Evolutionary conservation across 2,329 filamentous ascomycete species (phyloP).

Genomic region (Stagonosporopsis rhizophila): DNA sequence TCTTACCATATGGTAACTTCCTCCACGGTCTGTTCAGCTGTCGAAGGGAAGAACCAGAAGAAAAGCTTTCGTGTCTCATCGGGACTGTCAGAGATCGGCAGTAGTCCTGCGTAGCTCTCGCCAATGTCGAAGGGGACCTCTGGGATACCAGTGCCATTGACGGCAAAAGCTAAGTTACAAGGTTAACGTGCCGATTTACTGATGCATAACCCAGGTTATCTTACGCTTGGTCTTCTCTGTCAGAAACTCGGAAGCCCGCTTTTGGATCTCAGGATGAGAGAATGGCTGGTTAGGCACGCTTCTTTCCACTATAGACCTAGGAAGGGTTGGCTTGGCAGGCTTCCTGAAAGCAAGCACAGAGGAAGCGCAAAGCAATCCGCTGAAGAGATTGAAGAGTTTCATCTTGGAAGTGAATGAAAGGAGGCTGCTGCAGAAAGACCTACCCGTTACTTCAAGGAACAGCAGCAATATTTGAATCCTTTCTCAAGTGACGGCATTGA

Average conservation of each 20-base stretch:
- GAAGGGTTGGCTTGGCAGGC: constrained; percentile 37
- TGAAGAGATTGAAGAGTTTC: constrained; percentile 41
- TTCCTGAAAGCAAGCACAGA: constrained; percentile 39
- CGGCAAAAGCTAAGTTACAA: constrained; percentile 62
- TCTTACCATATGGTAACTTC: constrained; percentile 66
- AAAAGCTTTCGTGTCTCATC: constrained; percentile 63
- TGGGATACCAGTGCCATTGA: constrained; percentile 70
- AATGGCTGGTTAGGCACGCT: constrained; percentile 36
- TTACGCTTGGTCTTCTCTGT: constrained; percentile 45
- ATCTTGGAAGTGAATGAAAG: constrained; percentile 30
- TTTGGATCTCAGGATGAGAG: constrained; percentile 43
- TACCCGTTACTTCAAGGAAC: not conserved
- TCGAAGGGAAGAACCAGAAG: constrained; percentile 71
- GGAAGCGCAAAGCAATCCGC: constrained; percentile 40
- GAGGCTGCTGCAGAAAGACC: constrained; percentile 11
- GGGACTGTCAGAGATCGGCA: constrained; percentile 62
- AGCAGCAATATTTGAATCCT: constrained; percentile 29
- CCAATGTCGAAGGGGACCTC: constrained; percentile 73
- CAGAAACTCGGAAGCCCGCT: constrained; percentile 40
- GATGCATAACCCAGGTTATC: not conserved
- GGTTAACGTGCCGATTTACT: constrained; percentile 16
- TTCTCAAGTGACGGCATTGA: constrained; percentile 19
- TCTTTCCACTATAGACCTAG: constrained; percentile 38
- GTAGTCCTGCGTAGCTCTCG: constrained; percentile 68
- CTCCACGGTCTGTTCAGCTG: constrained; percentile 58